Conservation (phyloP, 371 early-diverging fungal species). For the Thermomucor indicae-seudaticae region DNA sequence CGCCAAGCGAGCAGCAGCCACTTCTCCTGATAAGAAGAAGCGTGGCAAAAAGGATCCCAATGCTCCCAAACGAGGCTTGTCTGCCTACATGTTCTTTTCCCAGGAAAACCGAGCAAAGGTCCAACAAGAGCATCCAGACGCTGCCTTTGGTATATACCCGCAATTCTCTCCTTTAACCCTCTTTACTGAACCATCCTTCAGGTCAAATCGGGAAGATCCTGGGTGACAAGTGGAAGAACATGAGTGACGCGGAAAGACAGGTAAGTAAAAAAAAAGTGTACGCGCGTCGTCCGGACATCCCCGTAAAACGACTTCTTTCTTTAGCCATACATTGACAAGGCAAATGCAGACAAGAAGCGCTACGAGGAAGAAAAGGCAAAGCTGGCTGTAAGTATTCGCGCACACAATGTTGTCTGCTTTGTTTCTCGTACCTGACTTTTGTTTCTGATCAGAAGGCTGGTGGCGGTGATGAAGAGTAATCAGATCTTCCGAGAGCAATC, state of each 20-base stretch:
- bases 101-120: constrained; percentile 65
- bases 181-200: constrained; percentile 9
- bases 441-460: too few species aligned
- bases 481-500: not conserved
- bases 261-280: constrained; percentile 25
- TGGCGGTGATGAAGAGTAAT: not conserved
- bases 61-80: constrained; percentile 78
- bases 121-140: constrained; percentile 67
- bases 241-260: constrained; percentile 58
- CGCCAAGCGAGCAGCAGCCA: constrained; percentile 7
- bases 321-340: constrained; percentile 53
- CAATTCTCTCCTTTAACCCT: not conserved
- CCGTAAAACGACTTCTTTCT: not conserved
- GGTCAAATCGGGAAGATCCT: constrained; percentile 68
- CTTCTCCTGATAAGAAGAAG: constrained; percentile 9
- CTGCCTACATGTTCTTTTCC: constrained; percentile 78
- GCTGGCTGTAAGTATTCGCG: constrained; percentile 20
- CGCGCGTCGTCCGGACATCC: too few species aligned
- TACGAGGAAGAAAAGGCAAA: constrained; percentile 68
- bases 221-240: constrained; percentile 73
- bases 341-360: constrained; percentile 68
- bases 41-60: constrained; percentile 56
- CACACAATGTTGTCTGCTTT: not conserved
- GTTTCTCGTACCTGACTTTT: too few species aligned
- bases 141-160: constrained; percentile 52